Evolutionary conservation across 345 rosid genomes (phyloP), one percentile per base, ranked within the genome.

Genomic region (Pugionium cornutum): DNA sequence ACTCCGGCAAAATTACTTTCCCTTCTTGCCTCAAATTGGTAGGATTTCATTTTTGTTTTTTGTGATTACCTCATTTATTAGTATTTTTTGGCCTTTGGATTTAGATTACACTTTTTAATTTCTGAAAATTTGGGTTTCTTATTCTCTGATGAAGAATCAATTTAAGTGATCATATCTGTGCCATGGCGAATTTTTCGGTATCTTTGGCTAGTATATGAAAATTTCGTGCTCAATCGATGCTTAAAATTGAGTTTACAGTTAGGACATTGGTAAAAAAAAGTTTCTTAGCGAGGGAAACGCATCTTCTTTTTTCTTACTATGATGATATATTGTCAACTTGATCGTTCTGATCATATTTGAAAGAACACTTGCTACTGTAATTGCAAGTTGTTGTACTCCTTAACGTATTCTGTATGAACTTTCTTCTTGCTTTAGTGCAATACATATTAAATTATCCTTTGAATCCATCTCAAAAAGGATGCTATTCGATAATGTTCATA

Each of bases 1-100:
- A 58, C 29, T 49, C 47, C 4, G 88, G 82, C 68, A 82, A 74
- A 67, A 92, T 92, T 37, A 92, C 98, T 37, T 92, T 89, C 78
- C 98, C 98, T 75, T 83, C 94, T 56, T 89, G 91, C 53, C 97
- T 92, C 36, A 89, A 87, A 70, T 85, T 83, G 90, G 98, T 92
- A 48, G 7, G 18, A 18, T 18, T 18, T 18, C 18, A 0, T 18
- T 18, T 18, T 18, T 18, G 18, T 18, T 18, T 18, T 18, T 18
- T 18, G 18, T 18, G 18, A 18, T 18, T 18, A 18, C 18, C 18
- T 18, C 18, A 18, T 18, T 18, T 18, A 18, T 18, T 18, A 18
- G 18, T 18, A 18, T 18, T 18, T 18, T 18, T 18, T 18, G 18
- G 18, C 18, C 18, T 18, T 18, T 8, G 25, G 45, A 41, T 9